These are phyloP conservation scores for Nemania sp. DNA, from an alignment of 2,329 filamentous ascomycete species.

Conservation along the genomic window DNA sequence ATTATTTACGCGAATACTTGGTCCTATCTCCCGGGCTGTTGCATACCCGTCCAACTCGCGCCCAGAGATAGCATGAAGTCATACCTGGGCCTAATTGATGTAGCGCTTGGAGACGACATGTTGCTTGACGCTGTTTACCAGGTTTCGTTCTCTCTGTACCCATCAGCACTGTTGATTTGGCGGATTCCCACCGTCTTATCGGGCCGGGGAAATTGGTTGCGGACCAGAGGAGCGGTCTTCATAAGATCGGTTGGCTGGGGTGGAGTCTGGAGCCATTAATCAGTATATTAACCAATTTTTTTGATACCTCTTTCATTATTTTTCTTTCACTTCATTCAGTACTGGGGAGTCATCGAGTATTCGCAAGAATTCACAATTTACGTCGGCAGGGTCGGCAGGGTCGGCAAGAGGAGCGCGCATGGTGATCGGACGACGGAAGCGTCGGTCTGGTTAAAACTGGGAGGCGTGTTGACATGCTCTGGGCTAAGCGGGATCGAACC, in stretches of 20 bases:
- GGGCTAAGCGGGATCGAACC: constrained; percentile 7
- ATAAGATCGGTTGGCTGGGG: constrained; percentile 9
- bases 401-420: constrained; percentile 5
- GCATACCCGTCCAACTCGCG: neutral
- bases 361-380: constrained; percentile 11
- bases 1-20: constrained; percentile 9
- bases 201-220: neutral
- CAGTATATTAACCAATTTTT: constrained; percentile 17
- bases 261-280: constrained; percentile 30
- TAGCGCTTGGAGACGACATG: constrained; percentile 4
- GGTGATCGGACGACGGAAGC: constrained; percentile 2
- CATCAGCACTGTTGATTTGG: neutral
- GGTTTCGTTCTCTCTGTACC: constrained; percentile 9
- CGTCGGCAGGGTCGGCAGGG: constrained; percentile 14
- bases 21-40: neutral
- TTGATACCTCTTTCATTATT: neutral
- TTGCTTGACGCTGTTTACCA: constrained; percentile 3
- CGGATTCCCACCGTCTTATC: constrained; percentile 6
- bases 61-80: constrained; percentile 1
- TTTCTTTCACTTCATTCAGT: neutral
- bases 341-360: constrained; percentile 2
- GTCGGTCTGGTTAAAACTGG: constrained; percentile 5
- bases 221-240: constrained; percentile 5
- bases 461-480: constrained; percentile 17
- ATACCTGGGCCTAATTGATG: constrained; percentile 7